These are phyloP conservation scores for Arthrinium phaeospermum DNA, from an alignment of 2,329 filamentous ascomycete species.

Conservation along the genomic window DNA sequence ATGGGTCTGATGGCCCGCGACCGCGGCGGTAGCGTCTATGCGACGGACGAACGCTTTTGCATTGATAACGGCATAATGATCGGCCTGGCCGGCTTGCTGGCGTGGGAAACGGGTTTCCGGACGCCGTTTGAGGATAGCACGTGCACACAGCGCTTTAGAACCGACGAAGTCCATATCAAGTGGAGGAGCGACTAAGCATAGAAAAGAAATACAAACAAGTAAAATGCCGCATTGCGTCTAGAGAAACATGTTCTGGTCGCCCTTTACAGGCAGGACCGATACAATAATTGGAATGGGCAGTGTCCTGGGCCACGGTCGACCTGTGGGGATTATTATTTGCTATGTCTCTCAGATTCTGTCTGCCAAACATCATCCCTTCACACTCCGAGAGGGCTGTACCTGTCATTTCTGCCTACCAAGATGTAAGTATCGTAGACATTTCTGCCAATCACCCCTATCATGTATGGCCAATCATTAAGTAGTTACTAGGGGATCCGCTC, in stretches of 20 bases:
- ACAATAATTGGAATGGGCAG: background rate
- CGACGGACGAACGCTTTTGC: conserved; percentile 96
- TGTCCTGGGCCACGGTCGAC: background rate
- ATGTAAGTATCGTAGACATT: background rate
- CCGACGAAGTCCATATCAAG: conserved; percentile 79
- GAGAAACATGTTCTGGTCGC: background rate
- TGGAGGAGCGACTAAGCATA: conserved; percentile 65
- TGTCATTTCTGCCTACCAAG: background rate
- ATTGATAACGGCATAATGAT: conserved; percentile 99
- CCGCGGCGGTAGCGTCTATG: conserved; percentile 87
- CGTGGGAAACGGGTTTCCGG: conserved; percentile 79
- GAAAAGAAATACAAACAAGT: conserved; percentile 16
- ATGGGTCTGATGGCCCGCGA: conserved; percentile 95
- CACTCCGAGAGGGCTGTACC: background rate
- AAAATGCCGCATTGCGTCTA: background rate
- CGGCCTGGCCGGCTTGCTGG: conserved; percentile 89
- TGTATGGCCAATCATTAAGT: background rate
- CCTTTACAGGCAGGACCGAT: background rate
- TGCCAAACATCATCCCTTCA: background rate
- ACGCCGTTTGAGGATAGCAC: conserved; percentile 82
- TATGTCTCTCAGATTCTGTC: background rate
- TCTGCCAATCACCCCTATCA: conserved; percentile 7
- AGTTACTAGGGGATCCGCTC: background rate
- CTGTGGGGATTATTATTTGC: background rate
- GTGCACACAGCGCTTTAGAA: conserved; percentile 83